Conservation (phyloP, 78 protist genomes). For the Tieghemostelium lacteum region DNA sequence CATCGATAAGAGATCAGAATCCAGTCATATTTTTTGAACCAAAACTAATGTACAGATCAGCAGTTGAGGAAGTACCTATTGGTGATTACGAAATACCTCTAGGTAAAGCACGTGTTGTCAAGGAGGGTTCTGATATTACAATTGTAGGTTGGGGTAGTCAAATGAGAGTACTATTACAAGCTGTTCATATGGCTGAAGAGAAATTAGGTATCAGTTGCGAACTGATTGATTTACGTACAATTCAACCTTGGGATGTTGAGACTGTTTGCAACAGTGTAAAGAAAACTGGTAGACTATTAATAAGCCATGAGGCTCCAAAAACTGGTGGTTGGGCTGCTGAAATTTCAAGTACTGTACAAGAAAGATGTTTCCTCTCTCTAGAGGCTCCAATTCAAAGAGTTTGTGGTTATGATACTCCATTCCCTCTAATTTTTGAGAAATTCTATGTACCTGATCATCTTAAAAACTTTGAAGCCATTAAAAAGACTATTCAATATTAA, state of each 20-base stretch:
- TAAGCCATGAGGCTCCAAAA: constrained; percentile 97
- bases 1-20: constrained; percentile 90
- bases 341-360: constrained; percentile 90
- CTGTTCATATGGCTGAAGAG: constrained; percentile 85
- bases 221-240: constrained; percentile 91
- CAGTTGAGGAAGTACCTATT: constrained; percentile 91
- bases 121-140: constrained; percentile 88
- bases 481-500: constrained; percentile 81
- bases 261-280: constrained; percentile 86
- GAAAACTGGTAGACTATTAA: constrained; percentile 91
- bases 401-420: constrained; percentile 97
- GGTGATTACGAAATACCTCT: constrained; percentile 91
- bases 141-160: constrained; percentile 94
- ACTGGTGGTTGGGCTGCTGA: constrained; percentile 97
- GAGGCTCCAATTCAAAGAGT: constrained; percentile 97
- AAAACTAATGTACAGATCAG: constrained; percentile 93
- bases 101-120: constrained; percentile 90
- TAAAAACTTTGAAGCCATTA: constrained; percentile 91
- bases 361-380: constrained; percentile 92
- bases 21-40: constrained; percentile 98
- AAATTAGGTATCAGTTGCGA: constrained; percentile 86
- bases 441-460: constrained; percentile 93
- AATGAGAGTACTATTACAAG: constrained; percentile 81
- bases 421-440: constrained; percentile 96
- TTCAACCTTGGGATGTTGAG: constrained; percentile 93